These are phyloP conservation scores for Aegilops bicornis DNA, from an alignment of 176 grass and related monocot species.

Conservation along the genomic window DNA sequence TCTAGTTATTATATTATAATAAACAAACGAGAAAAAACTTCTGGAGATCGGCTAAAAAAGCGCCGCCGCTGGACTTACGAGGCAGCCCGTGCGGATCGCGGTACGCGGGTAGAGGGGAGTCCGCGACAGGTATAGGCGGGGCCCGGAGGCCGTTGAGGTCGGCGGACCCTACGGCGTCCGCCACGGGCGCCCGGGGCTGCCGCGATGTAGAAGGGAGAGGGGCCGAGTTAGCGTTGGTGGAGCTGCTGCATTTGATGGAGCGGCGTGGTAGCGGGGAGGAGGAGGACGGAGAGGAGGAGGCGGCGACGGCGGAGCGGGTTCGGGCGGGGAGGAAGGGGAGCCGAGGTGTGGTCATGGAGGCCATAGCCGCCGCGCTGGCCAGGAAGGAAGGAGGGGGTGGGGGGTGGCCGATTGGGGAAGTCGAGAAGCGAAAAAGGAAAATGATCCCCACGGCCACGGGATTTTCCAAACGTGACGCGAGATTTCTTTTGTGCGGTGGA, in stretches of 20 bases:
- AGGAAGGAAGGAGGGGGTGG: not conserved
- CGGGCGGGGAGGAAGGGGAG: constrained; percentile 28
- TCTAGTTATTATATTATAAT: not conserved
- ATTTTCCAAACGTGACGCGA: not conserved
- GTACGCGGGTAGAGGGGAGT: not conserved
- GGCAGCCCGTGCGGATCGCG: constrained; percentile 35
- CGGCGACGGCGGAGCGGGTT: not conserved
- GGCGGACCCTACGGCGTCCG: constrained; percentile 12
- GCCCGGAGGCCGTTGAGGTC: constrained; percentile 28
- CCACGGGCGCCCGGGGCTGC: constrained; percentile 4
- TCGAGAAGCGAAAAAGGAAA: not conserved
- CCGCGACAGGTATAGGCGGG: not conserved
- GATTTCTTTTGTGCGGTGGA: not conserved
- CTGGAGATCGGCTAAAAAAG: not conserved
- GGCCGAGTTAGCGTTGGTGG: not conserved
- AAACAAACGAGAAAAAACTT: not conserved
- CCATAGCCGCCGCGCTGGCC: constrained; percentile 22
- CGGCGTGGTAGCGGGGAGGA: not conserved
- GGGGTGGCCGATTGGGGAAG: not conserved
- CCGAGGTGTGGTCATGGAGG: constrained; percentile 27
- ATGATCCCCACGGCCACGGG: not conserved
- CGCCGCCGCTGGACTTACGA: constrained; percentile 19
- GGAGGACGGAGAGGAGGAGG: not conserved
- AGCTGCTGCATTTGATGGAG: constrained; percentile 36
- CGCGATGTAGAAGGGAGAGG: not conserved